phyloP scores from a whole-genome alignment of 495 filamentous ascomycete genomes.

The Penicillium argentinense region DNA sequence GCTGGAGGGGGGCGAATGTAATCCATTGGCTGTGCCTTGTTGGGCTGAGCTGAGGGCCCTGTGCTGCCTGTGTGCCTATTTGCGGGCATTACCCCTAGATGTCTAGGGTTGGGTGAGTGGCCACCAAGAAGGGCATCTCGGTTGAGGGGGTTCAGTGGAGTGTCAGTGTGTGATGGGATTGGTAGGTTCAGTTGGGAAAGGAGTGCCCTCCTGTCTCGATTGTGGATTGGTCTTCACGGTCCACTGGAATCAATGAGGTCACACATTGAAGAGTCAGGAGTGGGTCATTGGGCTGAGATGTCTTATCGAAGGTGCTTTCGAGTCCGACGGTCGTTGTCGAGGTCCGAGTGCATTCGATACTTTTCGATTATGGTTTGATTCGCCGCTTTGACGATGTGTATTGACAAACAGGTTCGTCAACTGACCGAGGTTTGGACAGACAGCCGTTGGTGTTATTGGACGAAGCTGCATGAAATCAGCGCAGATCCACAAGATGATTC shows the following conservation, averaged over 20 bases:
- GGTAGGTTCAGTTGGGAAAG: background rate
- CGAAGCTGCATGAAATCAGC: no score
- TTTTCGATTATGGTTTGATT: no score
- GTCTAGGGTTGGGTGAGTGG: background rate
- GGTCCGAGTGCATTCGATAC: background rate
- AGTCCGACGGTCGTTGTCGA: background rate
- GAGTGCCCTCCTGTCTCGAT: background rate
- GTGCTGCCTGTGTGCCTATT: no score
- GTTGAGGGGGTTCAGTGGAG: no score
- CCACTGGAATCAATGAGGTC: background rate
- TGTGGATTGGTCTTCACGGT: background rate
- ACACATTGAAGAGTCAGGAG: background rate
- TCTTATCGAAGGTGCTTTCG: background rate
- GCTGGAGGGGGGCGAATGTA: background rate
- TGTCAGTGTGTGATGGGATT: background rate
- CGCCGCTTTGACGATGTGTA: no score
- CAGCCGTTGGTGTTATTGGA: no score
- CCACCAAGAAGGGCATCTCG: background rate
- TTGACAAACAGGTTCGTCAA: no score
- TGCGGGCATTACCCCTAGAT: conserved; percentile 3
- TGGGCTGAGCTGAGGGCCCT: no score
- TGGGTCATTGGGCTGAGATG: conserved; percentile 1
- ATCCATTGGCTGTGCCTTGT: background rate
- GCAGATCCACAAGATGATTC: no score
- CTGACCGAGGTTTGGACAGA: no score